A percentile compares a stretch with the other conserved stretches of the same genome.
phyloP scores from a whole-genome alignment of 2,329 filamentous ascomycete genomes.

The Penicillium nordicum region DNA sequence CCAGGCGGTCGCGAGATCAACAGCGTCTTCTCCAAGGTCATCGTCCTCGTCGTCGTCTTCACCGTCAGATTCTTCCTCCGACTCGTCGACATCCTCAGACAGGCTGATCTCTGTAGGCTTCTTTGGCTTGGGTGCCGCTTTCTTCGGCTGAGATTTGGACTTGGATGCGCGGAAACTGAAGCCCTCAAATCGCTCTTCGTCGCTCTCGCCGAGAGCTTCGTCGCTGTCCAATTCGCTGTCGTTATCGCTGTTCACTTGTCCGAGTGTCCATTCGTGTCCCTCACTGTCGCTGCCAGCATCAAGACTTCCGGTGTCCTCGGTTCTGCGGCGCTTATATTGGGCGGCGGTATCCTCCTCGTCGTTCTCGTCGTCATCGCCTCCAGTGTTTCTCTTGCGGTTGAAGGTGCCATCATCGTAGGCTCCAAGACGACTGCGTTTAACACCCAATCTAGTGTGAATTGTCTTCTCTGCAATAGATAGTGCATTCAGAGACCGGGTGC shows the following conservation, averaged over 20 bases:
- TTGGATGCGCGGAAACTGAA: constrained; percentile 61
- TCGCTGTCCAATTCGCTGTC: constrained; percentile 69
- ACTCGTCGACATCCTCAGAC: constrained; percentile 50
- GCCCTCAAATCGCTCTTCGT: constrained; percentile 78
- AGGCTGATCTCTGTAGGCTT: constrained; percentile 45
- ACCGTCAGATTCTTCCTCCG: constrained; percentile 34
- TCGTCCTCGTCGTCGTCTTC: constrained; percentile 44
- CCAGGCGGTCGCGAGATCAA: constrained; percentile 61
- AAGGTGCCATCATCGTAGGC: constrained; percentile 49
- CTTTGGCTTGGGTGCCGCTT: constrained; percentile 19
- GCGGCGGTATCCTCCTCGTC: constrained; percentile 40
- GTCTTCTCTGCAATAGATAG: constrained; percentile 62
- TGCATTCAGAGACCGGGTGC: constrained; percentile 55
- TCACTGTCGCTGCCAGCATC: constrained; percentile 81
- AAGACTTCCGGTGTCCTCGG: constrained; percentile 47
- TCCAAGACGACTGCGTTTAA: constrained; percentile 58
- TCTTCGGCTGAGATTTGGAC: constrained; percentile 36
- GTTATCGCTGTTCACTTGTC: constrained; percentile 63
- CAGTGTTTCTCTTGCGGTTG: constrained; percentile 37
- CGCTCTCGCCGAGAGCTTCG: constrained; percentile 84
- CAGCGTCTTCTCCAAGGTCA: constrained; percentile 61
- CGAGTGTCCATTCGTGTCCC: constrained; percentile 80
- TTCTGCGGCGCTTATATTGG: constrained; percentile 46
- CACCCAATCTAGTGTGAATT: constrained; percentile 51
- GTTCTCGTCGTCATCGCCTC: constrained; percentile 42